These are phyloP conservation scores for Chlamydomonas eustigma DNA, from an alignment of 139 green algal genomes.

Conservation along the genomic window DNA sequence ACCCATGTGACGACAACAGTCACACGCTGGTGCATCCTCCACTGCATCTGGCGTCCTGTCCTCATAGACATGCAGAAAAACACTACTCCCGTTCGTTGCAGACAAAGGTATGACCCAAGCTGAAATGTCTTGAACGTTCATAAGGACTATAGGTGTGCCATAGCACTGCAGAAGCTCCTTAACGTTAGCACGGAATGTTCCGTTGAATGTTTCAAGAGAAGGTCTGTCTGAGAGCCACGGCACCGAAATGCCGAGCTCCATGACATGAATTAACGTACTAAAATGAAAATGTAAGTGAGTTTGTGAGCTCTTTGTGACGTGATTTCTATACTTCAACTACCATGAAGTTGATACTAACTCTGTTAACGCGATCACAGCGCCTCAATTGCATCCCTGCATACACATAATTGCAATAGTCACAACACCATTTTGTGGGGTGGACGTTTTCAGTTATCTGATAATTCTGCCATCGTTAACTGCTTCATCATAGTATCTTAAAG, in stretches of 20 bases:
- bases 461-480: too few species aligned
- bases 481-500: too few species aligned
- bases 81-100: constrained; percentile 4
- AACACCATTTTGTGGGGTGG: too few species aligned
- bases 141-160: neutral
- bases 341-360: too few species aligned
- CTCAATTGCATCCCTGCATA: too few species aligned
- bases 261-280: too few species aligned
- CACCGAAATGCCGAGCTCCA: neutral
- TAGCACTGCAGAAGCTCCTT: neutral
- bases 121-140: neutral
- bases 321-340: too few species aligned
- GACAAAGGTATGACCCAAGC: constrained; percentile 16
- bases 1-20: constrained; percentile 86
- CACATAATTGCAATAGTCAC: too few species aligned
- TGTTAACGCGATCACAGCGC: too few species aligned
- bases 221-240: neutral
- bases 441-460: too few species aligned
- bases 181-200: constrained; percentile 4
- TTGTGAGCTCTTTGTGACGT: too few species aligned
- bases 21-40: constrained; percentile 48
- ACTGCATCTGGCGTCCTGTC: constrained; percentile 41
- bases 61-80: constrained; percentile 59
- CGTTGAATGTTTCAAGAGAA: neutral
- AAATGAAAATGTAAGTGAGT: too few species aligned